Evolutionary conservation across 306 rosid species (phyloP), one percentile per base, ranked within the genome.

Genomic region (Gastrolobium bilobum): DNA sequence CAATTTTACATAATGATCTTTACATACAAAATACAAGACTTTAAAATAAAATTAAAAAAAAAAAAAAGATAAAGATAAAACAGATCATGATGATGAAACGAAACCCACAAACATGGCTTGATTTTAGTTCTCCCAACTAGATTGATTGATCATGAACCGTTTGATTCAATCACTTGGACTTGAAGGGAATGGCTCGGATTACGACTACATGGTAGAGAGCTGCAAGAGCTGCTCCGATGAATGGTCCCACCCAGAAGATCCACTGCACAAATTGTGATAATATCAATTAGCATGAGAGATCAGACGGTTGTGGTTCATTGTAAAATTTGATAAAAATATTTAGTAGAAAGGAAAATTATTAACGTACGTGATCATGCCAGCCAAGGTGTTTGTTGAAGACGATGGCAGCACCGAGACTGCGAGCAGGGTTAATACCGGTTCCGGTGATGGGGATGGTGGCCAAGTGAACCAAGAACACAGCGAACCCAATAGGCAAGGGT

Each of bases 191-290:
- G 73, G 88, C 90, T 46, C 90, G 44, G 83, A 87, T 87, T 6
- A 87, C 88, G 0, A 87, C 83, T 26, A 1, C n/a, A 72, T 87
- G 90, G 85, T 87, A 87, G 14, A 79, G 56, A 7, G 90, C 90
- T 4, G 90, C 90, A 2, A 87, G 86, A 5, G 77, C 81, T 4
- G 90, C 88, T 59, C 89, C 89, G 6, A 86, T 86, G 80, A 86
- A 86, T 71, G 89, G 89, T 58, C 89, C 89, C 70, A 86, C 85
- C 90, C 88, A 87, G 83, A 87, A 87, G 26, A 87, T 68, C 88
- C 88, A 87, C 88, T 87, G 87, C 50, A 70, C 56, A 43, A 11
- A 20, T n/a, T 14, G 35, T 0, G 4, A 26, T n/a, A 26, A 39
- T 0, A 11, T 29, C 38, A 56, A 47, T 64, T 43, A 37, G 10